Conservation (phyloP, 1,284 basidiomycete genomes). For the Albatrellus sp. region DNA sequence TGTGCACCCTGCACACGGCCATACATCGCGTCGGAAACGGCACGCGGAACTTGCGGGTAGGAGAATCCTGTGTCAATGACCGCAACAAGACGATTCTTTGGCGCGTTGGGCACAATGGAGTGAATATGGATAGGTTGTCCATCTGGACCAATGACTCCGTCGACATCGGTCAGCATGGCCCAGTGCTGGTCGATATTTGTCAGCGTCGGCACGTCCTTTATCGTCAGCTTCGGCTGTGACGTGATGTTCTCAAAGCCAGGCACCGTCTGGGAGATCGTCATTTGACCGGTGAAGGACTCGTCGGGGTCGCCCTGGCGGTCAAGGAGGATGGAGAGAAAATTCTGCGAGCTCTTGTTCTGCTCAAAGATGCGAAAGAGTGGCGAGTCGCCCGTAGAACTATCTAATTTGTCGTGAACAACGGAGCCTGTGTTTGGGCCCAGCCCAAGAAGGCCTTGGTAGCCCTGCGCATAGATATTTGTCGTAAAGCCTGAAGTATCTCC, state of each 20-base stretch:
- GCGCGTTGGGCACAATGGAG: constrained; percentile 47
- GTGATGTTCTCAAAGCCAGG: constrained; percentile 49
- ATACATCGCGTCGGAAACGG: constrained; percentile 67
- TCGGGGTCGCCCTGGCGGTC: constrained; percentile 42
- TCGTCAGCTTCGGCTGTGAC: constrained; percentile 47
- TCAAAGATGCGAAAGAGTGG: constrained; percentile 50
- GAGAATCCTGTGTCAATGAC: constrained; percentile 69
- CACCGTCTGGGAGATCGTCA: constrained; percentile 44
- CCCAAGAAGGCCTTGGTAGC: constrained; percentile 61
- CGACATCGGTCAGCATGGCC: constrained; percentile 56
- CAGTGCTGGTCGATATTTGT: constrained; percentile 60
- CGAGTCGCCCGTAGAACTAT: constrained; percentile 35
- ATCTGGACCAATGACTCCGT: constrained; percentile 59
- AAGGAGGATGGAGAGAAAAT: constrained; percentile 62
- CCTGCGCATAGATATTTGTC: constrained; percentile 41
- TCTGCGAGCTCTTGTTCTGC: constrained; percentile 35
- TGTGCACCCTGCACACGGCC: constrained; percentile 64
- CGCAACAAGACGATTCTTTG: constrained; percentile 35
- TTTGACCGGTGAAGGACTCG: constrained; percentile 30
- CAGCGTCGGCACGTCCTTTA: constrained; percentile 50
- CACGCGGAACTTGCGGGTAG: constrained; percentile 57
- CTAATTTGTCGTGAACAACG: constrained; percentile 44
- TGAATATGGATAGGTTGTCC: constrained; percentile 45
- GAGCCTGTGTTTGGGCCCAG: constrained; percentile 66
- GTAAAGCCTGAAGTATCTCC: constrained; percentile 55